Base-by-base conservation (phyloP, 2,329 filamentous ascomycete genomes). In the Corniculantispora saksenae region DNA sequence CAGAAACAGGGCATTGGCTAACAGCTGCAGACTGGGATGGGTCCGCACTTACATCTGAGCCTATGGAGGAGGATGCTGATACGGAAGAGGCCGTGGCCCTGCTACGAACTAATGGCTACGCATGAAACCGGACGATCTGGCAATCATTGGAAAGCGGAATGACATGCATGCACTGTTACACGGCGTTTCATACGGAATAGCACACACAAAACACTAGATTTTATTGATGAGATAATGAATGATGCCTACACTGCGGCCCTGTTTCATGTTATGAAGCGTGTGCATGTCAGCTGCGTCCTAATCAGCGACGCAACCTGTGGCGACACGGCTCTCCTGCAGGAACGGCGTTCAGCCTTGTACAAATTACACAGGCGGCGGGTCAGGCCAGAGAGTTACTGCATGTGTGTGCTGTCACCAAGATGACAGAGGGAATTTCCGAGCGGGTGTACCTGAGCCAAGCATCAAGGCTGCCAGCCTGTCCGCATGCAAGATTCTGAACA, bases 21-120 rank as follows among this genome's bases (percentile, higher is more conserved):
- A 62, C 66, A 7, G 55, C 61, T 27, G 66, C 75, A 85, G 84
- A 86, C 66, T 87, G 85, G 84, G 83, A 85, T 69, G 81, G 81
- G 69, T 86, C 82, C 53, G 79, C 78, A 69, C 82, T 74, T 54
- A 86, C 85, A 56, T 87, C 85, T 8, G 85, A 86, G 38, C 81
- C 80, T 64, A 78, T 84, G 72, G 84, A 85, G 2, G 63, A 65
- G 2, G 64, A 51, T 3, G 51, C 15, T 12, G 64, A 62, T 1
- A 27, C 45, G 17, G 59, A 55, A 29, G 45, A 43, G 8, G 53
- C 45, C 3, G 19, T 21, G 12, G 40, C 38, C 2, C 8, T 60
- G n/a, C n/a, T 63, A 25, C 29, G 19, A 25, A 55, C 35, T 32
- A 29, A 54, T n/a, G 60, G 38, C 23, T 35, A 25, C n/a, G 6